Conservation (phyloP, 2,329 filamentous ascomycete species). For the Xylogone sp. region DNA sequence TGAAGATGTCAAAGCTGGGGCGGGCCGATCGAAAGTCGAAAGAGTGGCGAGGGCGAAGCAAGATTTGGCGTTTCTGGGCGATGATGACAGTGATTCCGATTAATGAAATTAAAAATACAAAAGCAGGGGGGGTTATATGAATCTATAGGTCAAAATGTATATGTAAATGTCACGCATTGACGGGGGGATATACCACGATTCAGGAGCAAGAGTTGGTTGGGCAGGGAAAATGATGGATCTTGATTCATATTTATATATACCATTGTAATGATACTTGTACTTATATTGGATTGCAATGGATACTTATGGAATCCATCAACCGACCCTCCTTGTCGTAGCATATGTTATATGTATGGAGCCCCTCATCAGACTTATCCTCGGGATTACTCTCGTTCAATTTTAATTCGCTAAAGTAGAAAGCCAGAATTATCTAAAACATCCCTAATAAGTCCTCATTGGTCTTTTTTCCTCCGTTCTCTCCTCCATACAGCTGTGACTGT, state of each 20-base stretch:
- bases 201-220: neutral
- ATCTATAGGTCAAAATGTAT: no score
- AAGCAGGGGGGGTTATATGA: no score
- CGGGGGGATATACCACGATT: neutral
- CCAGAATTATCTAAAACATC: slow-evolving; percentile 41
- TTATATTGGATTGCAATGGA: no score
- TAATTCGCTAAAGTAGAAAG: neutral
- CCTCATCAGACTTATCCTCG: no score
- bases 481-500: slow-evolving; percentile 48
- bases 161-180: no score
- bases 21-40: slow-evolving; percentile 39
- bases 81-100: slow-evolving; percentile 48
- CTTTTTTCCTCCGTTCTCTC: slow-evolving; percentile 42
- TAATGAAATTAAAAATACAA: no score
- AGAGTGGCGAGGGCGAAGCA: slow-evolving; percentile 19
- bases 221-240: no score
- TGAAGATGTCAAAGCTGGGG: slow-evolving; percentile 11
- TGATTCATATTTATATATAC: no score
- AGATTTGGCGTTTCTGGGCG: slow-evolving; percentile 63
- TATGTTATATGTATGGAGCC: no score
- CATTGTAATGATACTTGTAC: no score
- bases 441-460: slow-evolving; percentile 56
- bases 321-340: no score
- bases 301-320: no score
- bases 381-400: neutral